Percentiles rank a stretch among this genome's conserved stretches.
These are phyloP conservation scores for Jatropha curcas DNA, from an alignment of 345 rosid species.

Conservation along the genomic window DNA sequence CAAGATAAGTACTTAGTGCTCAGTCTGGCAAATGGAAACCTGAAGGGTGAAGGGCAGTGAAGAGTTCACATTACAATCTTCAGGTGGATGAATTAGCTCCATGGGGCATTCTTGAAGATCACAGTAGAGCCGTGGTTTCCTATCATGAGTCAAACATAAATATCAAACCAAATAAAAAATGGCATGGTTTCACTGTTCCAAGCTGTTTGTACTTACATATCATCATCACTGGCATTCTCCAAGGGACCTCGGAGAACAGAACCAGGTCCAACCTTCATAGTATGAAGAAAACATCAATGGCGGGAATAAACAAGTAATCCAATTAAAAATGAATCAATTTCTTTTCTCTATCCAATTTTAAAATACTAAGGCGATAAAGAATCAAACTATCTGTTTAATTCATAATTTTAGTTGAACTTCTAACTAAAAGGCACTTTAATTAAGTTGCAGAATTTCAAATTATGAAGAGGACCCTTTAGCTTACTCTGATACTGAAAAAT, in stretches of 20 bases:
- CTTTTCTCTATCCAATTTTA: neutral
- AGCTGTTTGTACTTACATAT: constrained; percentile 53
- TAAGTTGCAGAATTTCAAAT: constrained; percentile 10
- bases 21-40: constrained; percentile 49
- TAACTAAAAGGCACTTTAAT: neutral
- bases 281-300: constrained; percentile 12
- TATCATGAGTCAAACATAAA: constrained; percentile 34
- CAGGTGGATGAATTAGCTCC: constrained; percentile 86
- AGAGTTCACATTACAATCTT: constrained; percentile 91
- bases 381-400: neutral
- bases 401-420: neutral
- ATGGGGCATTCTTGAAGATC: constrained; percentile 74
- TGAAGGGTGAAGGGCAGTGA: constrained; percentile 90
- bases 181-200: neutral
- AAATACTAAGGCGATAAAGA: neutral
- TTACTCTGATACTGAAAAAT: constrained; percentile 60
- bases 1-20: constrained; percentile 25
- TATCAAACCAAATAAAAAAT: neutral
- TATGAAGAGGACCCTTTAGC: constrained; percentile 25
- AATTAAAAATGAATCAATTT: neutral
- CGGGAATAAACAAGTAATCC: constrained; percentile 10
- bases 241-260: constrained; percentile 74
- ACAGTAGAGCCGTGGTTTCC: constrained; percentile 75
- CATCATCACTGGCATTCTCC: constrained; percentile 67
- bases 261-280: constrained; percentile 80